Conservation (phyloP, 2,329 filamentous ascomycete species). For the Aureobasidium sp. region DNA sequence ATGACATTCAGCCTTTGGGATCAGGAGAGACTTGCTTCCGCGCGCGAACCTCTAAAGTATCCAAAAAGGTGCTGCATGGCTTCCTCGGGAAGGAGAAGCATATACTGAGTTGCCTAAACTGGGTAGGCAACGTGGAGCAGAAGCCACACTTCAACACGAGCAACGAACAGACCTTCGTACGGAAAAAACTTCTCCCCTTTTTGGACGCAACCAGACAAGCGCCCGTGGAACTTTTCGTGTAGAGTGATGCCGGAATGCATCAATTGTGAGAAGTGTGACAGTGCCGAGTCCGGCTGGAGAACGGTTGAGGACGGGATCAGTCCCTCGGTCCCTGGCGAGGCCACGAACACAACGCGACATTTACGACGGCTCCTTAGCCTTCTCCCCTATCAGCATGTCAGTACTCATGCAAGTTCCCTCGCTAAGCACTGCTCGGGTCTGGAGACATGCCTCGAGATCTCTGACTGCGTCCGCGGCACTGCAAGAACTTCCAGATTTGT, state of each 20-base stretch:
- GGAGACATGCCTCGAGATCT: background rate
- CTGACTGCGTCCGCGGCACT: background rate
- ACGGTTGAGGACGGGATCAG: background rate
- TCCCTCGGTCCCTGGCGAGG: background rate
- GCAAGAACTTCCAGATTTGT: background rate
- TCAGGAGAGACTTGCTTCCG: slow-evolving; percentile 10
- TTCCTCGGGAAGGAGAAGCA: background rate
- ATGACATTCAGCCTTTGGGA: background rate
- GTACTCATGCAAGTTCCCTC: background rate
- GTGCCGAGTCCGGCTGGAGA: background rate
- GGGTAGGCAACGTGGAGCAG: background rate
- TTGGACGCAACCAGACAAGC: slow-evolving; percentile 4
- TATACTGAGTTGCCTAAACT: background rate
- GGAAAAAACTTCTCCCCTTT: background rate
- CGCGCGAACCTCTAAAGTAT: background rate
- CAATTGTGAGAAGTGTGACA: background rate
- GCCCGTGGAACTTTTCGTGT: background rate
- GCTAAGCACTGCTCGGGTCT: background rate
- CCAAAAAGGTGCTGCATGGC: background rate
- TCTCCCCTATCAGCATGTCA: background rate
- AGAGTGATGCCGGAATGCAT: background rate
- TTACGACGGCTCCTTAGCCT: background rate
- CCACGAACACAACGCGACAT: background rate
- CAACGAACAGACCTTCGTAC: background rate
- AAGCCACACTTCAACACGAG: slow-evolving; percentile 4